Base-by-base conservation (phyloP, 345 rosid genomes). In the Populus pruinosa region DNA sequence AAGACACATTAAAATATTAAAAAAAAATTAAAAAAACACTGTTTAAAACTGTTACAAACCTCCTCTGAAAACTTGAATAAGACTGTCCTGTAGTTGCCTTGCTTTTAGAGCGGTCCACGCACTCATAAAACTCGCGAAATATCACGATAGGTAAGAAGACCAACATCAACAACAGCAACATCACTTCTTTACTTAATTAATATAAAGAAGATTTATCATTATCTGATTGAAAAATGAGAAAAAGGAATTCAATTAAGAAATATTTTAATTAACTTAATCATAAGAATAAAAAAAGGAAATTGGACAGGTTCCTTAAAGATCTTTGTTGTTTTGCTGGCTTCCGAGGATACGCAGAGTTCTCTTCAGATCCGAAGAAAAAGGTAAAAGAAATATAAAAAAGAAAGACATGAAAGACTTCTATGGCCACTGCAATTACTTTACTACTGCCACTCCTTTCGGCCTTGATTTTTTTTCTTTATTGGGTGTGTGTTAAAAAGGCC, bases 301-400 rank as follows among this genome's bases (percentile, higher is more conserved):
- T 55, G 77, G 83, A 82, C 84, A 76, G 86, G 81, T 82, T 80
- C 85, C 81, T 83, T 87, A 81, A 88, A 87, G 76, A 86, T 88
- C 85, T 84, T 83, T 87, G 89, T 88, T 87, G 85, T 85, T 82
- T 88, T 83, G 88, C 87, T 88, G 88, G 87, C 88, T 81, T 84
- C 84, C 61, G 74, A 87, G 83, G 90, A 73, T 69, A 81, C 89
- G 75, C 64, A 69, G 27, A 31, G 79, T 74, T 79, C 27, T 79
- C 83, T 78, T 85, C 91, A 88, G 93, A 91, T 91, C 91, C 93
- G 87, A 87, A 89, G 85, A 82, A 87, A 88, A 85, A 78, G 90
- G 86, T 78, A 27, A 79, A 81, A 80, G 80, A 38, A 14, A 49
- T 4, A 27, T n/a, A 25, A 39, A 72, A 72, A 33, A 53, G 14